phyloP scores from a whole-genome alignment of 176 grass and related monocot species.

The Eragrostis curvula region DNA sequence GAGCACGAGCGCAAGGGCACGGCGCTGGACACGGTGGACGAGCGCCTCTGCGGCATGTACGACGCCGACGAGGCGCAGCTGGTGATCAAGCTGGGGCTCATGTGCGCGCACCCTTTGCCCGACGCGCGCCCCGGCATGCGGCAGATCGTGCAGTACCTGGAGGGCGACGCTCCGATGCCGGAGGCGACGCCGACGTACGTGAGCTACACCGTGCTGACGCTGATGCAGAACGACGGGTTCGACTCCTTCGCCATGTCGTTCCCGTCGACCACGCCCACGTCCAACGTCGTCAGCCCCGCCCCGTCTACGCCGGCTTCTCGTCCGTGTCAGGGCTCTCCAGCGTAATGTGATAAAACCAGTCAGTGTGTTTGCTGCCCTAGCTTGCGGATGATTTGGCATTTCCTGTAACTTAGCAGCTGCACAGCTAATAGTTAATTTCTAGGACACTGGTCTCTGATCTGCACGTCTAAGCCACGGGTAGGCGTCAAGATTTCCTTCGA shows the following conservation, averaged over 20 bases:
- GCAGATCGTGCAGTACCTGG: constrained; percentile 53
- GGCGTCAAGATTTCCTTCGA: no score
- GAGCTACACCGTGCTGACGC: constrained; percentile 53
- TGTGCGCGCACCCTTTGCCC: constrained; percentile 59
- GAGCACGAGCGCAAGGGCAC: constrained; percentile 52
- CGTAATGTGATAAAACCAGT: constrained; percentile 30
- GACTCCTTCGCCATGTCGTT: constrained; percentile 59
- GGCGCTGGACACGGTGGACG: constrained; percentile 49
- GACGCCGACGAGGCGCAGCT: constrained; percentile 57
- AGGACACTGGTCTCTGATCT: no score
- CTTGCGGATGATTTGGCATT: background rate
- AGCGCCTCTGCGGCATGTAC: constrained; percentile 58
- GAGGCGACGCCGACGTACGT: constrained; percentile 44
- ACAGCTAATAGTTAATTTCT: background rate
- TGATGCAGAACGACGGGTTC: constrained; percentile 68
- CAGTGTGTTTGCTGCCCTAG: no score
- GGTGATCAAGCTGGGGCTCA: constrained; percentile 44
- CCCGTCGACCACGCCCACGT: constrained; percentile 50
- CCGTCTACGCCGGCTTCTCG: constrained; percentile 36
- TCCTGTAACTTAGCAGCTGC: background rate
- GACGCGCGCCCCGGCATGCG: constrained; percentile 50
- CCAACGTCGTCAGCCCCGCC: constrained; percentile 28
- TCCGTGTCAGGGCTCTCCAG: constrained; percentile 58
- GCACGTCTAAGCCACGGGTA: no score
- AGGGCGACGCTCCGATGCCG: constrained; percentile 51